Evolutionary conservation across 306 rosid genomes (phyloP), one percentile per base, ranked within the genome.

Genomic region (Cicer pinnatifidum): DNA sequence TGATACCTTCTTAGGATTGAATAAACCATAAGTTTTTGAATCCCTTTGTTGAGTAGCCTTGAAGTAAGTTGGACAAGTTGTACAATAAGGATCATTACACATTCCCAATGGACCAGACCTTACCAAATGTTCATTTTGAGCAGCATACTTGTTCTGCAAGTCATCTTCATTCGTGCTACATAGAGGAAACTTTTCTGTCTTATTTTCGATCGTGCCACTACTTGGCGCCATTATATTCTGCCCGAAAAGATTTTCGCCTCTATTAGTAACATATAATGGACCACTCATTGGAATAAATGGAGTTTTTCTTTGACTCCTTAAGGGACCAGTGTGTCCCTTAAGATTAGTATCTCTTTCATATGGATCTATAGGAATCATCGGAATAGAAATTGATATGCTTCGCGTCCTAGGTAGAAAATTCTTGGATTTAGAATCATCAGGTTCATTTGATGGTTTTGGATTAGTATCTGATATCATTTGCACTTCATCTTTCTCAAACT

Each of bases 11-110:
- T 82, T 76, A 54, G 86, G 75, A 64, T 85, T 89, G 78, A 90
- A 88, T 64, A 86, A 47, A 53, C 81, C 72, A 1, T 84, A 79
- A 47, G 76, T 54, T 80, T 75, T 89, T 6, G 76, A 61, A 38
- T 66, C 75, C 35, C 72, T 89, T 67, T 43, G 90, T 71, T 82
- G 88, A 69, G 87, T 47, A 58, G 84, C 68, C 78, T 76, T 87
- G 85, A 81, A 75, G 75, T 73, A 84, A 67, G 93, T 85, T 54
- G 98, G 98, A 84, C 98, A 93, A 60, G 86, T 86, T 9, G 91
- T 90, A 78, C 98, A 93, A 71, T 86, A 93, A 17, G 98, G 97
- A 85, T 93, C 98, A 75, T 82, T 86, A 75, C 98, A 93, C 96
- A 87, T 81, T 64, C 98, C 98, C 82, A 93, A 60, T 63, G 72